A percentile compares a stretch with the other conserved stretches of the same genome.
Evolutionary conservation across 148 eudicot species (phyloP).

Genomic region (Polygonum aviculare): DNA sequence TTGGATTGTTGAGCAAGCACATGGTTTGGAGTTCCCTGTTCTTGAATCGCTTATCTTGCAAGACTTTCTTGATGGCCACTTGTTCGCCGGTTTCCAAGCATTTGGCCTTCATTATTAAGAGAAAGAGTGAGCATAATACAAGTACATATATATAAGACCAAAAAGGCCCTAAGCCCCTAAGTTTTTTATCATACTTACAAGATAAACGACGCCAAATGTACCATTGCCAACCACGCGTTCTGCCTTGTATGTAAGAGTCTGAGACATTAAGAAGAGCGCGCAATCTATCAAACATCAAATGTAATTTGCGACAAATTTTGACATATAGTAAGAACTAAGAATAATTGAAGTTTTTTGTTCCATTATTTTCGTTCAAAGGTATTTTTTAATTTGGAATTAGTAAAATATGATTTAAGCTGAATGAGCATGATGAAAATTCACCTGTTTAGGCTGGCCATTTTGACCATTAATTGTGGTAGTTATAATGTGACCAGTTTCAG

Average conservation of each 20-base stretch:
- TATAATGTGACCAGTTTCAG: constrained; percentile 83
- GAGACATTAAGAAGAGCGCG: constrained; percentile 9
- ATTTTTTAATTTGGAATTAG: too few relatives aligned
- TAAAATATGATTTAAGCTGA: too few relatives aligned
- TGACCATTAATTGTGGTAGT: constrained; percentile 58
- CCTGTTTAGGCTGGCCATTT: constrained; percentile 80
- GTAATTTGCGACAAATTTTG: too few relatives aligned
- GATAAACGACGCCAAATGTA: constrained; percentile 89
- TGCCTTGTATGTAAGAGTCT: constrained; percentile 88
- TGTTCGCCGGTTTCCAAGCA: constrained; percentile 85
- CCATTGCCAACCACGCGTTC: constrained; percentile 98
- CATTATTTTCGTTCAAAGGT: too few relatives aligned
- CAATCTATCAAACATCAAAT: background rate
- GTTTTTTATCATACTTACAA: constrained; percentile 39
- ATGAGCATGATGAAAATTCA: background rate
- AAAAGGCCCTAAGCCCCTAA: constrained; percentile 3
- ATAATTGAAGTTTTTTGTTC: too few relatives aligned
- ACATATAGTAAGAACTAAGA: too few relatives aligned
- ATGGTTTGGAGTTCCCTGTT: constrained; percentile 90
- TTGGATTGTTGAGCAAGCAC: constrained; percentile 70
- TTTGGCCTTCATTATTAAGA: constrained; percentile 40
- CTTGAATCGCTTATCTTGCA: constrained; percentile 93
- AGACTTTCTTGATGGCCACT: constrained; percentile 90
- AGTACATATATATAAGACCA: background rate
- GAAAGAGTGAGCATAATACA: too few relatives aligned